A percentile compares a stretch with the other conserved stretches of the same genome.
Conservation (phyloP, 2,329 filamentous ascomycete species). For the Arthrobotrys iridis region DNA sequence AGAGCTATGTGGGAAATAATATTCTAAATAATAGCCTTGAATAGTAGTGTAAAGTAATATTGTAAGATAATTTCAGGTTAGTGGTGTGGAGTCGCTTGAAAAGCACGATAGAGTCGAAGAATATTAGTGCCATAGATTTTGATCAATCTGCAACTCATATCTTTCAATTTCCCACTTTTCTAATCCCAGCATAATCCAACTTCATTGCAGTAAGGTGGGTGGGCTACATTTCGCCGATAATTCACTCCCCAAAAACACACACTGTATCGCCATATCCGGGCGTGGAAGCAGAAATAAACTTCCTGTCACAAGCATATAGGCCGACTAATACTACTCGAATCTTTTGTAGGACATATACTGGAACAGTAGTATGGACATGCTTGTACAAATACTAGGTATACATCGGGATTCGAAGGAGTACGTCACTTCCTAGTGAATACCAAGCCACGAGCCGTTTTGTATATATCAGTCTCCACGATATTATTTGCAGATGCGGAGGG, state of each 20-base stretch:
- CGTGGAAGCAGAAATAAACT: too few species aligned
- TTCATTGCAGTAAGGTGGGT: too few species aligned
- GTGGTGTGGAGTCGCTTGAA: not conserved
- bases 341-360: not conserved
- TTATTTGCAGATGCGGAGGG: not conserved
- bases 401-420: not conserved
- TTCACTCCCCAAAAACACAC: not conserved
- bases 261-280: not conserved
- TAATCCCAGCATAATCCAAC: too few species aligned
- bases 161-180: too few species aligned
- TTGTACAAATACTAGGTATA: constrained; percentile 1
- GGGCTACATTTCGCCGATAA: too few species aligned
- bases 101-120: too few species aligned
- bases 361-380: constrained; percentile 7
- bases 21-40: too few species aligned
- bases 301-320: not conserved
- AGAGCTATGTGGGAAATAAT: constrained; percentile 19
- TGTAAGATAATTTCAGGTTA: too few species aligned
- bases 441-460: not conserved
- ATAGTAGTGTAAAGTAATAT: too few species aligned
- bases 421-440: not conserved
- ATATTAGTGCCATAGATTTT: too few species aligned
- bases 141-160: too few species aligned
- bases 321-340: not conserved
- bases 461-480: constrained; percentile 1